Conservation (phyloP, 805 yeast species). For the Candida multigemmis region DNA sequence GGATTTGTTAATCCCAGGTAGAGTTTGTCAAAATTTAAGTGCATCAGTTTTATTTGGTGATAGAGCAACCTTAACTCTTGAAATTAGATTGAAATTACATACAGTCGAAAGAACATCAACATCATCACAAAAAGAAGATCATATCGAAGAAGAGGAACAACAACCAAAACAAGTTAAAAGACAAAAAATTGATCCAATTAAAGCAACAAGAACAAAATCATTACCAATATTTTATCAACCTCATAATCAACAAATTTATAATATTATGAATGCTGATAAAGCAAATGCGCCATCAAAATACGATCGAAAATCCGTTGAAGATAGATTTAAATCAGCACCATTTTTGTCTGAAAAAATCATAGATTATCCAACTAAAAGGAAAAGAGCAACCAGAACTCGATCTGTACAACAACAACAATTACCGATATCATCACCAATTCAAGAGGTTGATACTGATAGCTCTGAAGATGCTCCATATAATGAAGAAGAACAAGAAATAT, state of each 20-base stretch:
- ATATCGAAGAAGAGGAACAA: conserved; percentile 2
- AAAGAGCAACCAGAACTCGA: conserved; percentile 2
- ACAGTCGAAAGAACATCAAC: conserved; percentile 16
- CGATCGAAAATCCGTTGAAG: conserved; percentile 32
- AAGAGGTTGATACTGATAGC: conserved; percentile 27
- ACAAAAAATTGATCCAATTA: conserved; percentile 14
- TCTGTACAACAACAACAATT: conserved; percentile 9
- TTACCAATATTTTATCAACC: conserved; percentile 31
- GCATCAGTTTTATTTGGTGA: conserved; percentile 32
- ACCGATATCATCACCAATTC: conserved; percentile 31
- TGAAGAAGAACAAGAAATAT: conserved; percentile 12
- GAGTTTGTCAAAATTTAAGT: conserved; percentile 51
- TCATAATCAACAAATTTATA: conserved; percentile 29
- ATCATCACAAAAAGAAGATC: conserved; percentile 5
- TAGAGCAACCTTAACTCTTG: conserved; percentile 40
- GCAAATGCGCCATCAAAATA: conserved; percentile 26
- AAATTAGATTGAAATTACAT: conserved; percentile 44
- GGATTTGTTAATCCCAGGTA: conserved; percentile 33
- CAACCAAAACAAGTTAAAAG: conserved; percentile 3
- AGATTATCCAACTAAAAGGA: conserved; percentile 24
- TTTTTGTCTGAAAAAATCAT: conserved; percentile 32
- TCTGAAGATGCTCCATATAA: conserved; percentile 34
- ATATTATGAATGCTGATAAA: conserved; percentile 33
- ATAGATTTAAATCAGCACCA: conserved; percentile 37
- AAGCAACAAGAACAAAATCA: conserved; percentile 36